Conservation (phyloP, 768 basidiomycete genomes). For the Podaxis rugospora region DNA sequence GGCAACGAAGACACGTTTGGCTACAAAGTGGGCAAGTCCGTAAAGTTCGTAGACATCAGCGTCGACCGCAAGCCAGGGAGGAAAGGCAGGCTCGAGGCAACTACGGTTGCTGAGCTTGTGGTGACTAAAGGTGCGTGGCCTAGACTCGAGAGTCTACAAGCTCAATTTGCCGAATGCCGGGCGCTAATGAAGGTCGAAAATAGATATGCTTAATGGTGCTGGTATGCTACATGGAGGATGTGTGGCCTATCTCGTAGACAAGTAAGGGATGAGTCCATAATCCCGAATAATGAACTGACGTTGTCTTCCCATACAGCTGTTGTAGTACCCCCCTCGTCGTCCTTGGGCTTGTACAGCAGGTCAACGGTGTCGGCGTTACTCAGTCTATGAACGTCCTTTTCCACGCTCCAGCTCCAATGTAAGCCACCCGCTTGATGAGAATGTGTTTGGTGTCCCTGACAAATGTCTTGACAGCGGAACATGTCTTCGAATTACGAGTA, state of each 20-base stretch:
- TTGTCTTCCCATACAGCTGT: constrained; percentile 36
- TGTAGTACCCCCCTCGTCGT: constrained; percentile 66
- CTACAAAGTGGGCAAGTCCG: constrained; percentile 52
- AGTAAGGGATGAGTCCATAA: constrained; percentile 35
- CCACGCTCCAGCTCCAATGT: constrained; percentile 65
- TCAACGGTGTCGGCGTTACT: constrained; percentile 73
- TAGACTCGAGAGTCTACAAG: constrained; percentile 6
- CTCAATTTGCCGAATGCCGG: not conserved
- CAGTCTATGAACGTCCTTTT: constrained; percentile 67
- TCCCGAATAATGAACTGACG: not conserved
- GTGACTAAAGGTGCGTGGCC: constrained; percentile 54
- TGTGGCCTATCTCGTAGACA: constrained; percentile 70
- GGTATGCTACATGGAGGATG: constrained; percentile 77
- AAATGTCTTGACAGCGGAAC: constrained; percentile 43
- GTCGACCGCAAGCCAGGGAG: constrained; percentile 41
- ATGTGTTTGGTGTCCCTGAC: constrained; percentile 6
- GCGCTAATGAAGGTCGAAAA: not conserved
- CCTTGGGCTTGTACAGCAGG: constrained; percentile 52
- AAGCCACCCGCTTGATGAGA: constrained; percentile 22
- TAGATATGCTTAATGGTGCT: constrained; percentile 74
- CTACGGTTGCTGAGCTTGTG: constrained; percentile 56
- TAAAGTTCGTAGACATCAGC: constrained; percentile 58
- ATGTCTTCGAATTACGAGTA: constrained; percentile 54
- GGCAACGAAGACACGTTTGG: constrained; percentile 61
- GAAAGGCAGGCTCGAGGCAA: constrained; percentile 53